A percentile compares a stretch with the other conserved stretches of the same genome.
These are phyloP conservation scores for Trypanosoma theileri DNA, from an alignment of 208 protist genomes.

Conservation along the genomic window DNA sequence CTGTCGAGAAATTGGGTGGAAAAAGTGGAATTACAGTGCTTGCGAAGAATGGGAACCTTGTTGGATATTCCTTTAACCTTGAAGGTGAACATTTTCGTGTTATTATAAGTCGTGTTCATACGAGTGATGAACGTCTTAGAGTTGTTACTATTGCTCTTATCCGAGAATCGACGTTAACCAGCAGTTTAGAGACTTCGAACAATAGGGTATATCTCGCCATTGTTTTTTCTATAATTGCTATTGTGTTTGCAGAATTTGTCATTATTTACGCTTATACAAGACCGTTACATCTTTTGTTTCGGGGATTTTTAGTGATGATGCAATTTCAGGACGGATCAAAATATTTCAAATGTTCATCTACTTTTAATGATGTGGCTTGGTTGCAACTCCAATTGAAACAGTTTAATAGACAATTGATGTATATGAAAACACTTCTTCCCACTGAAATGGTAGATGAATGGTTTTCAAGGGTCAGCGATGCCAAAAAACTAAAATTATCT, in stretches of 20 bases:
- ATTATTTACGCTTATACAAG: slow-evolving; percentile 47
- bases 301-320: slow-evolving; percentile 37
- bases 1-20: slow-evolving; percentile 27
- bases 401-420: slow-evolving; percentile 53
- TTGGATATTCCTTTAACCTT: slow-evolving; percentile 18
- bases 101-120: slow-evolving; percentile 4
- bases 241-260: slow-evolving; percentile 21
- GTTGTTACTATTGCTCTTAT: slow-evolving; percentile 10
- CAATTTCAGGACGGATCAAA: slow-evolving; percentile 43
- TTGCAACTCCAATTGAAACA: slow-evolving; percentile 55
- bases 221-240: slow-evolving; percentile 1
- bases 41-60: slow-evolving; percentile 12
- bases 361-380: slow-evolving; percentile 43
- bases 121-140: not conserved
- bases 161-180: not conserved
- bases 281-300: slow-evolving; percentile 34
- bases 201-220: slow-evolving; percentile 11
- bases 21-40: slow-evolving; percentile 19
- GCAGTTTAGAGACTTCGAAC: not conserved
- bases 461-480: slow-evolving; percentile 3
- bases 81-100: slow-evolving; percentile 8
- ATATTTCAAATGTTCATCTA: slow-evolving; percentile 18
- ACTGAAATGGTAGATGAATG: slow-evolving; percentile 37
- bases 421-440: slow-evolving; percentile 58
- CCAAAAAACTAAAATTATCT: too few relatives aligned